phyloP scores from a whole-genome alignment of 495 filamentous ascomycete species.

The Aeminium ludgeri region DNA sequence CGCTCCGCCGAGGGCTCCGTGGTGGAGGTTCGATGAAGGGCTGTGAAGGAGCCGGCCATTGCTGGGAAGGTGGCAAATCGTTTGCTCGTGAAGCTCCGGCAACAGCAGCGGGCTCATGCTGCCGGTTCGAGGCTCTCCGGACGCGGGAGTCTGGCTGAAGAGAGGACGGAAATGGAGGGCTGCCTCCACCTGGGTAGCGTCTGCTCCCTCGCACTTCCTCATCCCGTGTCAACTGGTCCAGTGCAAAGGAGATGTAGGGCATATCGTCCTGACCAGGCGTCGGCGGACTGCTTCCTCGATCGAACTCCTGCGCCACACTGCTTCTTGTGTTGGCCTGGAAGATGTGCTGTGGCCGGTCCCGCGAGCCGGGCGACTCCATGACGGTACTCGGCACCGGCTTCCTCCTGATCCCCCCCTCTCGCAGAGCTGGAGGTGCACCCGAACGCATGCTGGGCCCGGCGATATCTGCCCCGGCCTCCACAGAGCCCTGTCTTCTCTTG shows the following conservation, averaged over 20 bases:
- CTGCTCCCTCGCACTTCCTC: constrained; percentile 31
- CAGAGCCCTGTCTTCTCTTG: constrained; percentile 1
- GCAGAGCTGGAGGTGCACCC: neutral
- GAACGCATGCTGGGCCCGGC: neutral
- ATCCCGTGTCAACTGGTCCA: constrained; percentile 54
- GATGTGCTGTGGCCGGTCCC: neutral
- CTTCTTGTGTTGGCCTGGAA: constrained; percentile 3
- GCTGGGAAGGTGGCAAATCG: neutral
- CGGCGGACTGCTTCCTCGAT: constrained; percentile 29
- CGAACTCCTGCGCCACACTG: constrained; percentile 15
- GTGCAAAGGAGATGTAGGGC: constrained; percentile 55
- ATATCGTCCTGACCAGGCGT: constrained; percentile 52
- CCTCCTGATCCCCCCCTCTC: constrained; percentile 11
- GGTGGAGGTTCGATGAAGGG: constrained; percentile 4
- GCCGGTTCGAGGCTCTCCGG: no score
- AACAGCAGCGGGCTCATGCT: no score
- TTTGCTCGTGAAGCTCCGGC: no score
- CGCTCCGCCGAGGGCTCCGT: constrained; percentile 1
- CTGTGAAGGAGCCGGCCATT: neutral
- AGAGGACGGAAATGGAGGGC: no score
- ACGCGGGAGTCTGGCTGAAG: no score
- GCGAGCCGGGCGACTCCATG: constrained; percentile 3
- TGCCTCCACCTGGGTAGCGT: neutral
- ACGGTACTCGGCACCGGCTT: constrained; percentile 15
- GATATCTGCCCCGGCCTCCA: neutral